phyloP scores from a whole-genome alignment of 306 rosid genomes.

The Prunus kanzakura region DNA sequence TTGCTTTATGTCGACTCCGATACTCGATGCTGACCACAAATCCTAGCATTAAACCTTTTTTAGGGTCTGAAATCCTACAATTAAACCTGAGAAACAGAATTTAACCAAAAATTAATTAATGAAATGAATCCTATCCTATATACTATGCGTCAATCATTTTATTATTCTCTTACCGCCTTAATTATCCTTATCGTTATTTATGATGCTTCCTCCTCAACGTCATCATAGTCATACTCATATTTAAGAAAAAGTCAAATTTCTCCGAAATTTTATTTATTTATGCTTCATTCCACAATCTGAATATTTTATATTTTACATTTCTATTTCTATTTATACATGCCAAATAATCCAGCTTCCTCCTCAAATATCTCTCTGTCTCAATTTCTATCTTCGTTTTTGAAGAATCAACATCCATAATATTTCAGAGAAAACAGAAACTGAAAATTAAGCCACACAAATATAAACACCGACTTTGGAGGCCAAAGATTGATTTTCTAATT shows the following conservation, averaged over 20 bases:
- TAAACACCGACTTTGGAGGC: neutral
- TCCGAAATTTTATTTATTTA: neutral
- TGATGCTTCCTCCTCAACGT: conserved; percentile 7
- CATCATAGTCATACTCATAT: neutral
- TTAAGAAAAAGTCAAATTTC: conserved; percentile 41
- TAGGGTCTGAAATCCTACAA: neutral
- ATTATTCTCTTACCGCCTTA: neutral
- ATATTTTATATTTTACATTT: neutral
- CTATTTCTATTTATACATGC: neutral
- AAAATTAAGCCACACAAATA: neutral
- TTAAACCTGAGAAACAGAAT: neutral
- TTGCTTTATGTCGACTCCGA: neutral
- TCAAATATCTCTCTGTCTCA: neutral
- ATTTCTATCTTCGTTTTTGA: neutral
- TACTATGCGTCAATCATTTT: no score
- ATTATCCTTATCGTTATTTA: conserved; percentile 30
- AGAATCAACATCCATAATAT: conserved; percentile 12
- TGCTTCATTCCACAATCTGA: neutral
- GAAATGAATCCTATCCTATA: no score
- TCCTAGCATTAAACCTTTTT: neutral
- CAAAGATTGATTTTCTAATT: neutral
- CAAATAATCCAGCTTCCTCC: neutral
- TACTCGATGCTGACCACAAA: neutral
- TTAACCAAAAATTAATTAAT: no score
- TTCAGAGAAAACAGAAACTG: neutral